phyloP scores from a whole-genome alignment of 225 moss, liverwort and hornwort genomes.

The Pseudisothecium myosuroides region DNA sequence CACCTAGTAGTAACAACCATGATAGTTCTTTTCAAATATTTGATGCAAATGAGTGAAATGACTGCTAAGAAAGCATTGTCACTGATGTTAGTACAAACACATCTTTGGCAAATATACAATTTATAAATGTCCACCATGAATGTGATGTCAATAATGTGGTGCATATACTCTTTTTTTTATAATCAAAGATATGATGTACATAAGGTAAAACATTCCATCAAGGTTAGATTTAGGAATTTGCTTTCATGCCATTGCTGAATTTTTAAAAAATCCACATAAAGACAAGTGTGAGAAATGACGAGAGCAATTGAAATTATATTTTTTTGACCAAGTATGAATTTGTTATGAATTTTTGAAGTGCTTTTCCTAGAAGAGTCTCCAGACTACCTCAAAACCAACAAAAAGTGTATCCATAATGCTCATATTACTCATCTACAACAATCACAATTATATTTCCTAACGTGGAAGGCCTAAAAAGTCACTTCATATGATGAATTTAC shows the following conservation, averaged over 20 bases:
- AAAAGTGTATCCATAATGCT: not conserved
- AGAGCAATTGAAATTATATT: not conserved
- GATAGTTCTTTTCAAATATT: not conserved
- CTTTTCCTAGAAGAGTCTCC: accelerated
- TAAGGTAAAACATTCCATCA: not conserved
- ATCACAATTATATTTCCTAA: not conserved
- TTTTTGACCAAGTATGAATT: not conserved
- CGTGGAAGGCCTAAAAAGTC: not conserved
- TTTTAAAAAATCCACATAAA: not conserved
- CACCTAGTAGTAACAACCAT: too few relatives aligned
- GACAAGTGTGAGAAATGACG: accelerated
- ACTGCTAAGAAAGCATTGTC: too few relatives aligned
- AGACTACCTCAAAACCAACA: not conserved
- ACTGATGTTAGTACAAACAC: not conserved
- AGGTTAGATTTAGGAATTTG: not conserved
- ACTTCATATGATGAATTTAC: not conserved
- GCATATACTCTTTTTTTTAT: not conserved
- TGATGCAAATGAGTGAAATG: not conserved
- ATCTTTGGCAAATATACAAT: not conserved
- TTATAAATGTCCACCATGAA: not conserved
- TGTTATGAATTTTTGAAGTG: not conserved
- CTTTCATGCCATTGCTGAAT: not conserved
- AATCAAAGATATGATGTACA: not conserved
- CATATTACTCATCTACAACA: not conserved
- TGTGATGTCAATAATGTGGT: not conserved